phyloP scores from a whole-genome alignment of 768 basidiomycete genomes.

The Calocybe cyanea region DNA sequence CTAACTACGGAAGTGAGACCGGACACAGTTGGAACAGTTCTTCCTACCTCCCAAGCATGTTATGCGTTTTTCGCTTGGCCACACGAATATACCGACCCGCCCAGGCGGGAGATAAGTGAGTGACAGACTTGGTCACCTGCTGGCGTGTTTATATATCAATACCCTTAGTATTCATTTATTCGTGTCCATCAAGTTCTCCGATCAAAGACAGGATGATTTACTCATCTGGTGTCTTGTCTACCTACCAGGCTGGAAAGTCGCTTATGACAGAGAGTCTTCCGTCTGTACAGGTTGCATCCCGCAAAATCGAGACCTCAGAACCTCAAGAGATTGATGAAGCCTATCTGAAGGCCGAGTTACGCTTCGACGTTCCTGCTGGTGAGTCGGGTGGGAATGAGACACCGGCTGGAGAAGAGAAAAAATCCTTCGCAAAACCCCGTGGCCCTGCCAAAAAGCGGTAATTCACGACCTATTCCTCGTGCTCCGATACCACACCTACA shows the following conservation, averaged over 20 bases:
- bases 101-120: conserved; percentile 60
- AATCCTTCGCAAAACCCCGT: conserved; percentile 64
- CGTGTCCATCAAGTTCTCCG: conserved; percentile 77
- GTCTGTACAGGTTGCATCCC: conserved; percentile 38
- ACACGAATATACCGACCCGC: conserved; percentile 32
- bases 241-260: conserved; percentile 54
- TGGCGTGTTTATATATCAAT: background rate
- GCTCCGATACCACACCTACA: too few relatives aligned
- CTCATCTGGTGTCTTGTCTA: conserved; percentile 60
- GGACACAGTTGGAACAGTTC: conserved; percentile 38
- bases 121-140: background rate
- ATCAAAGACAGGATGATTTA: conserved; percentile 90
- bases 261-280: conserved; percentile 42
- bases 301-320: conserved; percentile 83
- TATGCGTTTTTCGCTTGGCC: conserved; percentile 71
- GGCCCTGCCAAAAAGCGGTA: conserved; percentile 57
- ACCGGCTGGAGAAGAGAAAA: conserved; percentile 27
- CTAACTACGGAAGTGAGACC: conserved; percentile 36
- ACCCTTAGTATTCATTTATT: conserved; percentile 79
- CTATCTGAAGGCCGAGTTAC: conserved; percentile 59
- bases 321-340: conserved; percentile 66
- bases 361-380: conserved; percentile 13
- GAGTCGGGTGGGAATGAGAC: background rate
- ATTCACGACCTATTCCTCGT: too few relatives aligned
- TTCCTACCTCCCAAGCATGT: conserved; percentile 60